A percentile compares a stretch with the other conserved stretches of the same genome.
Evolutionary conservation across 805 yeast species (phyloP).

Genomic region (Sugiyamaella lignohabitans): DNA sequence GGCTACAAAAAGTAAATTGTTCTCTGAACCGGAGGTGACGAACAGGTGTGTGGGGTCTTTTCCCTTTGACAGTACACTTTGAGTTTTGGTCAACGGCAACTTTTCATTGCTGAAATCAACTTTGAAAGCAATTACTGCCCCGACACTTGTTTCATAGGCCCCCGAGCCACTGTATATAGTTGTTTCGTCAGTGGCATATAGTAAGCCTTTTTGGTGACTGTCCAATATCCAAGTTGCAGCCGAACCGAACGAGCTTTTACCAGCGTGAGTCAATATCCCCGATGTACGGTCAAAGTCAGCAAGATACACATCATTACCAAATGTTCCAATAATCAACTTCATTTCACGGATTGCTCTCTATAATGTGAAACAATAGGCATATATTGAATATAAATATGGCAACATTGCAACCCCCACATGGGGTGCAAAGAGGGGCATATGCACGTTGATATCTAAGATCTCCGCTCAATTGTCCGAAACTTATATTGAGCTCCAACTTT

Average conservation of each 20-base stretch:
- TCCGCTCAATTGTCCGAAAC: too few relatives aligned
- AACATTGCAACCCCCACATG: too few relatives aligned
- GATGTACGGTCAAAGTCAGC: slow-evolving; percentile 5
- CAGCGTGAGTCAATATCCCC: not conserved
- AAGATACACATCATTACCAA: slow-evolving; percentile 8
- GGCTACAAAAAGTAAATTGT: slow-evolving; percentile 1
- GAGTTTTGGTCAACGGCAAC: slow-evolving; percentile 1
- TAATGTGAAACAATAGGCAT: too few relatives aligned
- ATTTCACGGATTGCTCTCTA: too few relatives aligned
- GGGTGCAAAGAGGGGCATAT: too few relatives aligned
- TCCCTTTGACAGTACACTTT: slow-evolving; percentile 7
- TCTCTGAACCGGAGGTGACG: slow-evolving; percentile 5
- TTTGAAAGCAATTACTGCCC: slow-evolving; percentile 5
- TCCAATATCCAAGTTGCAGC: slow-evolving; percentile 8
- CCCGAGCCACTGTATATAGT: slow-evolving; percentile 5
- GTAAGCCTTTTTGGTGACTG: not conserved
- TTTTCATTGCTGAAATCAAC: slow-evolving; percentile 1
- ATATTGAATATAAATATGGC: too few relatives aligned
- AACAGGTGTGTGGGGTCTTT: slow-evolving; percentile 11
- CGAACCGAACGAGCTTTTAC: slow-evolving; percentile 4
- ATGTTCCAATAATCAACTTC: slow-evolving; percentile 11
- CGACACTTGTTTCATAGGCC: slow-evolving; percentile 5
- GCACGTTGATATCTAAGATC: too few relatives aligned
- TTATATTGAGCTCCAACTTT: too few relatives aligned
- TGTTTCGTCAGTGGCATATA: slow-evolving; percentile 9